A percentile compares a stretch with the other conserved stretches of the same genome.
Conservation (phyloP, 2,329 filamentous ascomycete genomes). For the Colletotrichum paranaense region DNA sequence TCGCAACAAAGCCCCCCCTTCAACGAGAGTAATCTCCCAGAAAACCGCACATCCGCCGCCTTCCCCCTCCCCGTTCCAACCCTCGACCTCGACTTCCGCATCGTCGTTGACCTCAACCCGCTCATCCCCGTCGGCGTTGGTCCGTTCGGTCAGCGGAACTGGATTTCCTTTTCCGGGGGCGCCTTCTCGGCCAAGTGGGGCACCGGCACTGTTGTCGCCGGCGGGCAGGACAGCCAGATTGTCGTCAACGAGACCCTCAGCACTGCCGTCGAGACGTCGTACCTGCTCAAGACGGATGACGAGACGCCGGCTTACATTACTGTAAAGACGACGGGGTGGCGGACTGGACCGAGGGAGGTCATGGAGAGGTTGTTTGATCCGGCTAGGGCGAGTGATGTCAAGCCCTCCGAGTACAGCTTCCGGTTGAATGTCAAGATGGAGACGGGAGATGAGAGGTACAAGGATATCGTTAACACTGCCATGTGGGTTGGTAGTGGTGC, state of each 20-base stretch:
- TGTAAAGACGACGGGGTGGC: conserved; percentile 55
- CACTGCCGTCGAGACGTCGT: conserved; percentile 57
- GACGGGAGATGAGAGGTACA: conserved; percentile 61
- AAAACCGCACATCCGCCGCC: conserved; percentile 54
- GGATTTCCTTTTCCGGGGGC: conserved; percentile 60
- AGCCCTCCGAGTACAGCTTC: conserved; percentile 58
- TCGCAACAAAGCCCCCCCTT: conserved; percentile 6
- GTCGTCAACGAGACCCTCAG: conserved; percentile 42
- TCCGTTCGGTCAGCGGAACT: conserved; percentile 57
- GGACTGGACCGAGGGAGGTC: conserved; percentile 58
- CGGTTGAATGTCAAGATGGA: conserved; percentile 62
- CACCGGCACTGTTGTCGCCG: conserved; percentile 55
- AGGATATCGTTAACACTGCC: conserved; percentile 60
- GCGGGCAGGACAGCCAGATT: conserved; percentile 50
- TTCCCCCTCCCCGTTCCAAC: conserved; percentile 57
- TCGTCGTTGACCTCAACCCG: conserved; percentile 58
- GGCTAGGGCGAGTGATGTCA: conserved; percentile 50
- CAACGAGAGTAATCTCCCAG: conserved; percentile 21
- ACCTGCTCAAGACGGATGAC: conserved; percentile 60
- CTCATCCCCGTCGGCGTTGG: conserved; percentile 53
- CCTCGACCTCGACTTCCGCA: conserved; percentile 61
- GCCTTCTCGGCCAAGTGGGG: conserved; percentile 62
- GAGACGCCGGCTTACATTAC: conserved; percentile 51
- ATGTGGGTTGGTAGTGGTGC: conserved; percentile 63
- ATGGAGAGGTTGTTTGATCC: conserved; percentile 53